These are phyloP conservation scores for Solanum lycopersicoides DNA, from an alignment of 257 asterid species.

Conservation along the genomic window DNA sequence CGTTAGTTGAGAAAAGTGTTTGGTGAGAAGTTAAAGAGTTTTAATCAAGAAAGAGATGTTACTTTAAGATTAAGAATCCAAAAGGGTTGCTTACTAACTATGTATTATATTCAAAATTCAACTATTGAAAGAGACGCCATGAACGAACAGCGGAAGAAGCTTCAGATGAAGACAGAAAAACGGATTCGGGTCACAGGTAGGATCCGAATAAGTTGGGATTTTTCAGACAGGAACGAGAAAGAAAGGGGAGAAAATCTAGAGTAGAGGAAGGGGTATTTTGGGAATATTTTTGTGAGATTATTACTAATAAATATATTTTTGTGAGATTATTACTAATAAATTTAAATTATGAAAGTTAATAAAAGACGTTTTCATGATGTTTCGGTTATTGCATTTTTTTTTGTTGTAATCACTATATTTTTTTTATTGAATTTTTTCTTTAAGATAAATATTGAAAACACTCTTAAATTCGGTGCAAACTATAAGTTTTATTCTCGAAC, in stretches of 20 bases:
- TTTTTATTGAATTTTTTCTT: too few species aligned
- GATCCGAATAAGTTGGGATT: neutral
- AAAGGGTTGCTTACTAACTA: neutral
- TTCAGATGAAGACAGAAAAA: neutral
- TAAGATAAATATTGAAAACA: neutral
- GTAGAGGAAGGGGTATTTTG: neutral
- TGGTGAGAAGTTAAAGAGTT: neutral
- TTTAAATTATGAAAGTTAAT: neutral
- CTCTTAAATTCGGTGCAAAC: fast-evolving
- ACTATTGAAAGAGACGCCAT: neutral
- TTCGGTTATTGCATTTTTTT: neutral
- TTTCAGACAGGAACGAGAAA: neutral
- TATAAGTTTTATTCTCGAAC: too few species aligned
- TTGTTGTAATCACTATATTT: neutral
- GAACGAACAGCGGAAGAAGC: neutral
- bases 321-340: neutral
- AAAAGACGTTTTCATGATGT: neutral
- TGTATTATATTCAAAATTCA: neutral
- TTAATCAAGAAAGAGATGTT: neutral
- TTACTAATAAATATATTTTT: neutral
- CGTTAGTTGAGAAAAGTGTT: neutral
- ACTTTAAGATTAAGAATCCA: neutral
- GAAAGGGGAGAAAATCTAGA: neutral
- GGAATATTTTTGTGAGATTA: neutral
- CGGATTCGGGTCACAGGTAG: neutral